Evolutionary conservation across 768 basidiomycete species (phyloP), one percentile per base, ranked within the genome.

Genomic region (Suillus paluster): DNA sequence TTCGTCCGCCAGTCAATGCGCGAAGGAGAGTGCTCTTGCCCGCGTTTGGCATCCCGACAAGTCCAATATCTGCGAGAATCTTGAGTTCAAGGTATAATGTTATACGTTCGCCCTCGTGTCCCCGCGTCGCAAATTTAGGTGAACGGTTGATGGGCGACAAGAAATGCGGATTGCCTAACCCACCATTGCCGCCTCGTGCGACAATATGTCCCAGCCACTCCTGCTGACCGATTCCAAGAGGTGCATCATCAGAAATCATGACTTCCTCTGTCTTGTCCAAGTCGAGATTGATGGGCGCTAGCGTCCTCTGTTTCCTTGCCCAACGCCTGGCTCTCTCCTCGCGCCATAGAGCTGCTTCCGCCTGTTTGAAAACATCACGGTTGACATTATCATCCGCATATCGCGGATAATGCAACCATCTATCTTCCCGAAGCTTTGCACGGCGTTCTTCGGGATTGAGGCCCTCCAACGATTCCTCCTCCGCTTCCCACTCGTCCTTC

Each of bases 21-120:
- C 93, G 88, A 5, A 99, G 80, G 2, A 99, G 77, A 0, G 97
- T 99, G 75, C 94, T 96, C 79, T 94, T 92, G 33, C 90, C 97
- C 0, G 92, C 94, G 67, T 98, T 99, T 8, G 97, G 97, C 79
- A 97, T 88, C 0, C 97, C 97, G 2, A 99, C 95, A 21, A 99
- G 80, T 0, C 94, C 97, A n/a, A 99, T 82, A 73, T 99, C 97
- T 3, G 97, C 95, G 4, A 96, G 81, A 7, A 97, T 83, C 74
- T 98, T 98, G 63, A 99, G 89, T 73, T 97, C 97, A 15, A 99
- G 81, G 21, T 88, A 83, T n/a, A 99, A 83, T 1, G 90, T 89
- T 64, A 96, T 77, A 5, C 86, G 82, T 67, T 94, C 91, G 19
- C 75, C 94, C 5, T 84, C 84, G 9, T 83, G 81, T 0, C 93